Evolutionary conservation across 495 filamentous ascomycete genomes (phyloP), one percentile per base, ranked within the genome.

Genomic region (Podospora bellae-mahoneyi): DNA sequence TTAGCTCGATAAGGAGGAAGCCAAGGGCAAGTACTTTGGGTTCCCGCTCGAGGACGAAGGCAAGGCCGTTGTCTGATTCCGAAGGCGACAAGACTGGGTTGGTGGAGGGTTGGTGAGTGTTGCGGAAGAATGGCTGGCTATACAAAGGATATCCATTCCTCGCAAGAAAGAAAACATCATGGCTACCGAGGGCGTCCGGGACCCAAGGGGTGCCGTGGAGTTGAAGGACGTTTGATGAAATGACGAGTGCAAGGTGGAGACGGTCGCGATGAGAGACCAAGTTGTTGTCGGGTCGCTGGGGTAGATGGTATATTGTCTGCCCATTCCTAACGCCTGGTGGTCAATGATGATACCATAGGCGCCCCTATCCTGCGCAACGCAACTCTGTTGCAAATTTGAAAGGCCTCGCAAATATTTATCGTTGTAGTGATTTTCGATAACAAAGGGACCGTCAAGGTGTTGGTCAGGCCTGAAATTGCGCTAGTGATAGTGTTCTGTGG

Each of bases 171-270:
- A 72, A 62, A 19, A 78, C 72, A 54, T 74, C 60, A 3, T 56
- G 64, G 57, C 75, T 79, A 27, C 64, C 69, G 13, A 72, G 54
- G 9, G 59, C 54, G 19, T 72, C 65, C 15, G 63, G 28, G 0
- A 74, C 64, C 74, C 75, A 77, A 4, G 74, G 72, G 3, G 72
- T 75, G 10, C 64, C 66, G 30, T 78, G 68, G 20, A 78, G 69
- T 34, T 75, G 72, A 18, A 78, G 69, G 16, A 75, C 58, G 20
- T 71, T 76, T 4, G 71, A 72, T 28, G 75, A 66, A 2, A 78
- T 65, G 26, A 74, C 64, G 30, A 71, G 67, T 0, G 73, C 74
- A 34, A 78, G 66, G 16, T 66, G 67, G 39, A 73, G 69, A n/a
- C 74, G 70, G 48, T 75, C 39, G 53, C 61, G 34, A 63, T 48